Percentiles rank a stretch among this genome's conserved stretches.
Conservation (phyloP, 495 filamentous ascomycete genomes). For the Ascodesmis nigricans region DNA sequence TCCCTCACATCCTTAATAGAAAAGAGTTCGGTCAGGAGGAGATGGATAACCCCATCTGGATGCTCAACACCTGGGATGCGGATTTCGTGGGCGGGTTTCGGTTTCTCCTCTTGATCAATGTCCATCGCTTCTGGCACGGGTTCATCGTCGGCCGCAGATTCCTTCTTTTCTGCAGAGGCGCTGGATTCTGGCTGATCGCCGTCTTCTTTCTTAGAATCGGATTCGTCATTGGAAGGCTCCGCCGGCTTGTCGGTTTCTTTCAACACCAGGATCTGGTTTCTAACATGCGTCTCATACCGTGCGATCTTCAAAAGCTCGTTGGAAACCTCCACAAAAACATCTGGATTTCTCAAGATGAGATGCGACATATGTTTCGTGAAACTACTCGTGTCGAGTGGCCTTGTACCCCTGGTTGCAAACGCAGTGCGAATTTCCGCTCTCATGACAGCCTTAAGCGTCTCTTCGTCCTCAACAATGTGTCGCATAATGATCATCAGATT, state of each 20-base stretch:
- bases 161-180: no score
- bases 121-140: no score
- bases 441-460: conserved; percentile 81
- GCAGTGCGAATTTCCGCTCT: conserved; percentile 61
- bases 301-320: conserved; percentile 60
- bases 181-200: conserved; percentile 25
- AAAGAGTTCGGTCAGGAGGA: conserved; percentile 78
- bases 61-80: conserved; percentile 78
- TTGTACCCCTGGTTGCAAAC: conserved; percentile 33
- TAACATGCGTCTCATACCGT: conserved; percentile 31
- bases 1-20: conserved; percentile 46
- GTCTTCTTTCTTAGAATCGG: conserved; percentile 19
- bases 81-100: conserved; percentile 37
- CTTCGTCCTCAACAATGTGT: conserved; percentile 85
- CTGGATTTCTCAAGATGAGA: conserved; percentile 60
- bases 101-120: conserved; percentile 24
- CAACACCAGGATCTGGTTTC: conserved; percentile 33
- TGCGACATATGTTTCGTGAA: conserved; percentile 65
- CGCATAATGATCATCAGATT: conserved; percentile 71
- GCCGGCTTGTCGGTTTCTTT: conserved; percentile 27
- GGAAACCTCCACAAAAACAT: conserved; percentile 74
- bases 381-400: conserved; percentile 44
- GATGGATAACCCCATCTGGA: conserved; percentile 88
- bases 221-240: conserved; percentile 21
- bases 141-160: no score